Percentiles rank a stretch among this genome's conserved stretches.
Evolutionary conservation across 2,329 filamentous ascomycete species (phyloP).

Genomic region (Orbilia blumenaviensis): DNA sequence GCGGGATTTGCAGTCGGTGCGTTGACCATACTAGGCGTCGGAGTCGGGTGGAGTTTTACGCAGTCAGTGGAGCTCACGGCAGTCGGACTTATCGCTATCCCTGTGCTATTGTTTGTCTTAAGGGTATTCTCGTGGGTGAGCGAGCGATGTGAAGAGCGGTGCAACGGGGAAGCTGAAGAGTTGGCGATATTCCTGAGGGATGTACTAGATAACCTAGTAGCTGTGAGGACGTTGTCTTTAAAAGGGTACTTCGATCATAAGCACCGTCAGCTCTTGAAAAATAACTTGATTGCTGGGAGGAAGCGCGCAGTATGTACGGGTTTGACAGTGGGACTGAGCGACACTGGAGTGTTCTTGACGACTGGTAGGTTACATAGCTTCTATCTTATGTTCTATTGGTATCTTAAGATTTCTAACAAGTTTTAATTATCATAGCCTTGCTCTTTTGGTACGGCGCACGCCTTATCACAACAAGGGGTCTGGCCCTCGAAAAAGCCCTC

Average conservation of each 20-base stretch:
- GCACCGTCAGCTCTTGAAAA: slow-evolving; percentile 66
- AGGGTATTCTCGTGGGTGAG: slow-evolving; percentile 73
- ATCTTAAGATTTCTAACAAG: background rate
- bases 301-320: slow-evolving; percentile 74
- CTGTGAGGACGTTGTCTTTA: slow-evolving; percentile 77
- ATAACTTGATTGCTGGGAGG: slow-evolving; percentile 70
- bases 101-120: slow-evolving; percentile 73
- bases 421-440: slow-evolving; percentile 65
- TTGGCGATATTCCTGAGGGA: slow-evolving; percentile 75
- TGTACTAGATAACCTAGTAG: slow-evolving; percentile 79
- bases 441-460: slow-evolving; percentile 83
- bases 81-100: slow-evolving; percentile 74
- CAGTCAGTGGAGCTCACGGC: slow-evolving; percentile 83
- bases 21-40: slow-evolving; percentile 72
- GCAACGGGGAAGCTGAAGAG: slow-evolving; percentile 71
- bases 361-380: slow-evolving; percentile 63
- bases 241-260: slow-evolving; percentile 76
- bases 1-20: slow-evolving; percentile 75
- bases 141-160: slow-evolving; percentile 75
- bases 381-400: background rate
- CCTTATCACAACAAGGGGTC: slow-evolving; percentile 67
- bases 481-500: slow-evolving; percentile 66
- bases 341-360: slow-evolving; percentile 75
- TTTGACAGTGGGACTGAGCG: slow-evolving; percentile 78
- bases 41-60: slow-evolving; percentile 76